phyloP scores from a whole-genome alignment of 192 early-diverging fungal species.

The Backusella australiensis region DNA sequence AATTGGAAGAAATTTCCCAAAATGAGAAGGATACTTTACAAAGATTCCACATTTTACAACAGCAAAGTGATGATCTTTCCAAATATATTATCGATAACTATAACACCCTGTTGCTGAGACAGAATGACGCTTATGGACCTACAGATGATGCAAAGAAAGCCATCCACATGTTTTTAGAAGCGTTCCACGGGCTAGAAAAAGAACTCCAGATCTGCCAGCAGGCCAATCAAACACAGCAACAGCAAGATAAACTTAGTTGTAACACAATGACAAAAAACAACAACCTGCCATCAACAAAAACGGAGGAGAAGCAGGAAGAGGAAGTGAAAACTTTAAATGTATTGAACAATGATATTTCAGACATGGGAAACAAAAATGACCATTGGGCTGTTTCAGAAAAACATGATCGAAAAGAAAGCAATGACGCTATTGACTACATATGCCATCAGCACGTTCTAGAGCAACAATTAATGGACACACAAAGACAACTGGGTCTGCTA shows the following conservation, averaged over 20 bases:
- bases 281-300: not conserved
- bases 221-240: not conserved
- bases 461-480: not conserved
- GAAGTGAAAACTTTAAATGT: not conserved
- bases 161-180: not conserved
- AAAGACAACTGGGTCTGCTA: not conserved
- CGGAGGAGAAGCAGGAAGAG: not conserved
- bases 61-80: not conserved
- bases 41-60: not conserved
- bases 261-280: not conserved
- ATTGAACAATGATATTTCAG: not conserved
- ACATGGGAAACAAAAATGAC: not conserved
- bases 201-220: not conserved
- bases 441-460: not conserved
- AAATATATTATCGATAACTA: not conserved
- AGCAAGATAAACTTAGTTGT: not conserved
- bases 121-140: not conserved
- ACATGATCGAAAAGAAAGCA: not conserved
- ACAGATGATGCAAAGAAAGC: not conserved
- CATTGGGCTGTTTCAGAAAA: not conserved
- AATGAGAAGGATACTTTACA: not conserved
- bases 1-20: conserved; percentile 2
- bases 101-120: not conserved
- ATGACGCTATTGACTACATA: not conserved
- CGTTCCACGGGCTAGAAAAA: not conserved